Evolutionary conservation across 768 basidiomycete species (phyloP).

Genomic region (Trametes meyenii): DNA sequence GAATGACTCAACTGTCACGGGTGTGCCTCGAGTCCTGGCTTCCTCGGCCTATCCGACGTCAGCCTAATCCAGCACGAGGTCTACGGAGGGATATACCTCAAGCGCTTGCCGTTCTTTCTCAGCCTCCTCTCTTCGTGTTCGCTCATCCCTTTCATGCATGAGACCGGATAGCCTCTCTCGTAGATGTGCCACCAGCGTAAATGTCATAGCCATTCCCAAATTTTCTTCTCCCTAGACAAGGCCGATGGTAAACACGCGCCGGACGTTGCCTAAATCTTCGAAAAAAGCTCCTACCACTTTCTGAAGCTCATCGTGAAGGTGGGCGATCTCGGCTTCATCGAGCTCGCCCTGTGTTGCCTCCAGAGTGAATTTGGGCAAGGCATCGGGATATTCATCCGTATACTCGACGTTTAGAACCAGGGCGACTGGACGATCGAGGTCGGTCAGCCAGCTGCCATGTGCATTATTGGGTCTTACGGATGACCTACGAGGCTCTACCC

Average conservation of each 20-base stretch:
- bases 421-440: slow-evolving; percentile 54
- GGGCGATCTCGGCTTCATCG: slow-evolving; percentile 56
- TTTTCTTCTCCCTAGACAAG: slow-evolving; percentile 73
- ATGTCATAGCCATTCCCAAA: slow-evolving; percentile 97
- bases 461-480: slow-evolving; percentile 12
- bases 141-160: slow-evolving; percentile 60
- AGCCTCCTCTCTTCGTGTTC: slow-evolving; percentile 57
- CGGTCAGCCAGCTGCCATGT: slow-evolving; percentile 5
- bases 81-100: slow-evolving; percentile 55
- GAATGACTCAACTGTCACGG: slow-evolving; percentile 84
- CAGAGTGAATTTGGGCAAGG: slow-evolving; percentile 71
- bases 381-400: slow-evolving; percentile 82
- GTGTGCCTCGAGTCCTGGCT: slow-evolving; percentile 87
- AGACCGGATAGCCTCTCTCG: slow-evolving; percentile 73
- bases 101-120: slow-evolving; percentile 75
- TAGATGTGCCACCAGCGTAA: slow-evolving; percentile 86
- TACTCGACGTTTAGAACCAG: slow-evolving; percentile 76
- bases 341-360: slow-evolving; percentile 63
- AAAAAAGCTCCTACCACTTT: slow-evolving; percentile 50
- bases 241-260: no score
- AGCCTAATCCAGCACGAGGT: not conserved
- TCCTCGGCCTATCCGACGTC: slow-evolving; percentile 70
- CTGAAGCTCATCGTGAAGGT: slow-evolving; percentile 58
- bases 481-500: slow-evolving; percentile 57
- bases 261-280: no score